Evolutionary conservation across 352 stramenopile genomes (phyloP).

Genomic region (Globisporangium irregulare): DNA sequence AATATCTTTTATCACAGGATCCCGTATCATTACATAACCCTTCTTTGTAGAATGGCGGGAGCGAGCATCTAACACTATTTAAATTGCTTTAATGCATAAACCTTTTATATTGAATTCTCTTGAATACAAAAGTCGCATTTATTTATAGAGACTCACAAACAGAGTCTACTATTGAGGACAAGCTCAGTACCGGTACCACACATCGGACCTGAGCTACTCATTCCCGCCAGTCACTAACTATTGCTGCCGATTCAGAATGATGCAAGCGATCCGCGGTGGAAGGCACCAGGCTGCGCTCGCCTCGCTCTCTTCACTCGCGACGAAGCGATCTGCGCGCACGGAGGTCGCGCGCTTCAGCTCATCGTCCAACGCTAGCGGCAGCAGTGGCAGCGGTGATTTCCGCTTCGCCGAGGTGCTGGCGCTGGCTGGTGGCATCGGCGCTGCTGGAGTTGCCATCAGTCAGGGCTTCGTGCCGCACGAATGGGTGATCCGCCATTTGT

Average conservation of each 20-base stretch:
- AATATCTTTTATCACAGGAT: neutral
- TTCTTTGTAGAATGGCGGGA: neutral
- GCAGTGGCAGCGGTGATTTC: neutral
- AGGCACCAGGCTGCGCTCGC: conserved; percentile 4
- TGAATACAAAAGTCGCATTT: neutral
- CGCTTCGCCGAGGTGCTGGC: conserved; percentile 30
- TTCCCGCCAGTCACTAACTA: neutral
- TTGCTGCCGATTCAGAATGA: conserved; percentile 2
- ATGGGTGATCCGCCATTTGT: conserved; percentile 67
- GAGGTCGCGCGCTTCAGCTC: conserved; percentile 7
- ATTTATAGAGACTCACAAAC: neutral
- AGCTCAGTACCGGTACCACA: neutral
- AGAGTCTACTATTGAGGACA: neutral
- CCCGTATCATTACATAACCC: neutral
- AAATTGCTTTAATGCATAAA: neutral
- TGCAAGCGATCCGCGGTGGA: conserved; percentile 7
- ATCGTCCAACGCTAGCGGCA: neutral
- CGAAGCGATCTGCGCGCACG: conserved; percentile 5
- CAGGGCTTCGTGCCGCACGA: conserved; percentile 74
- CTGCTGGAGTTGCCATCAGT: conserved; percentile 51
- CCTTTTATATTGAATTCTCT: neutral
- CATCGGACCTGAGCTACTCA: conserved; percentile 10
- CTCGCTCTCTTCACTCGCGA: conserved; percentile 1
- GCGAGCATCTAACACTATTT: neutral
- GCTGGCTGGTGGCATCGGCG: conserved; percentile 45